Evolutionary conservation across 495 filamentous ascomycete species (phyloP).

Genomic region (Hypoxylon lenormandii): DNA sequence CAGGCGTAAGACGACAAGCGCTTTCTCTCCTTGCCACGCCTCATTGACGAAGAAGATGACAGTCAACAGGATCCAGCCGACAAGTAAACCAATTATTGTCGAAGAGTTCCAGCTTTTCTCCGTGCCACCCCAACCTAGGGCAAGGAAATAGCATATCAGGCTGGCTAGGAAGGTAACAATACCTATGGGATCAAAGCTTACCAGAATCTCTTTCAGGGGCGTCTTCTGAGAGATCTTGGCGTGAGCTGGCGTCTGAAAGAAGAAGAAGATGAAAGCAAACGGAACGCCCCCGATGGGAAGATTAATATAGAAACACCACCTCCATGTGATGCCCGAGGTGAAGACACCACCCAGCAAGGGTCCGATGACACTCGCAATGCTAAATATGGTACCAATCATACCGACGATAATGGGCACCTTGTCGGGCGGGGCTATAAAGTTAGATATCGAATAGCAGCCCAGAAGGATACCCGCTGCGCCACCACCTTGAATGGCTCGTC

Average conservation of each 20-base stretch:
- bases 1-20: conserved; percentile 61
- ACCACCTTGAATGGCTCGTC: conserved; percentile 64
- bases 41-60: conserved; percentile 58
- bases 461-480: conserved; percentile 49
- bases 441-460: conserved; percentile 46
- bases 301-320: conserved; percentile 82
- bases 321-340: conserved; percentile 64
- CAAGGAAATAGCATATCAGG: conserved; percentile 73
- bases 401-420: conserved; percentile 52
- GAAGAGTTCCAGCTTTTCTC: conserved; percentile 69
- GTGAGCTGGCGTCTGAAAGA: conserved; percentile 56
- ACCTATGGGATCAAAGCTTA: conserved; percentile 69
- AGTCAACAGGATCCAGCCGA: conserved; percentile 66
- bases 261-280: conserved; percentile 53
- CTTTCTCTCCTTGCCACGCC: conserved; percentile 53
- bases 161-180: conserved; percentile 69
- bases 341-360: conserved; percentile 67
- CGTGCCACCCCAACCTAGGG: conserved; percentile 78
- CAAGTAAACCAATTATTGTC: conserved; percentile 71
- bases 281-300: conserved; percentile 71
- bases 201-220: conserved; percentile 55
- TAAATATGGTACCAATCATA: conserved; percentile 62
- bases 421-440: conserved; percentile 45
- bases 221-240: conserved; percentile 53
- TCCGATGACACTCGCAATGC: conserved; percentile 73